A percentile compares a stretch with the other conserved stretches of the same genome.
These are phyloP conservation scores for Flaveria bidentis DNA, from an alignment of 129 eudicot species.

Conservation along the genomic window DNA sequence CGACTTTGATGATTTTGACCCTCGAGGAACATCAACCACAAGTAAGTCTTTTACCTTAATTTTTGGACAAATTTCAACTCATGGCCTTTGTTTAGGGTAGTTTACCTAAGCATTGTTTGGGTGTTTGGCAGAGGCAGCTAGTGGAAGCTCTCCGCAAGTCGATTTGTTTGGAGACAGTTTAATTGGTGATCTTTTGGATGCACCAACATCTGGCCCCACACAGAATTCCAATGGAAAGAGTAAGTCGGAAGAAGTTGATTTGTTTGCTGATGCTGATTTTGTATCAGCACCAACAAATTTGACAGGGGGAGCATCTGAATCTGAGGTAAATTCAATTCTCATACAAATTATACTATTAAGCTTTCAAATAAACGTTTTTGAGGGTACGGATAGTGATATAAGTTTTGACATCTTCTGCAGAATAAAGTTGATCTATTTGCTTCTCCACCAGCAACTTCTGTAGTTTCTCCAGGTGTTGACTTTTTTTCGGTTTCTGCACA, in stretches of 20 bases:
- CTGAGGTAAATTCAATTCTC: slow-evolving; percentile 45
- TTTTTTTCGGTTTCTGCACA: slow-evolving; percentile 74
- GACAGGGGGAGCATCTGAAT: slow-evolving; percentile 39
- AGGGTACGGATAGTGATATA: slow-evolving; percentile 2
- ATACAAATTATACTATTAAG: neutral
- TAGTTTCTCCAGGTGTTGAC: slow-evolving; percentile 58
- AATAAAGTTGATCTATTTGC: slow-evolving; percentile 73
- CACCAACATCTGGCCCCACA: slow-evolving; percentile 55
- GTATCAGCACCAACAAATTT: slow-evolving; percentile 76
- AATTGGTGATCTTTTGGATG: slow-evolving; percentile 79
- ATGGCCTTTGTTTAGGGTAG: neutral
- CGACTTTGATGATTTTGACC: slow-evolving; percentile 94
- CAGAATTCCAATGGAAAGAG: slow-evolving; percentile 37
- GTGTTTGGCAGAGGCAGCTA: slow-evolving; percentile 63
- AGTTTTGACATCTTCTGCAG: slow-evolving; percentile 45
- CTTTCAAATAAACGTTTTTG: neutral
- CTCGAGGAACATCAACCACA: slow-evolving; percentile 74
- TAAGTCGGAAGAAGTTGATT: slow-evolving; percentile 73
- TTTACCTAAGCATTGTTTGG: slow-evolving; percentile 9
- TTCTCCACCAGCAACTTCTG: slow-evolving; percentile 56
- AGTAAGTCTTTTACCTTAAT: slow-evolving; percentile 57
- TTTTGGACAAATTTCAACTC: neutral
- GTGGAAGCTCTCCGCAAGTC: slow-evolving; percentile 66
- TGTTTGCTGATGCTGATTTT: slow-evolving; percentile 94
- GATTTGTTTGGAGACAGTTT: slow-evolving; percentile 80